Evolutionary conservation across 129 eudicot species (phyloP), one percentile per base, ranked within the genome.

Genomic region (Flaveria bidentis): DNA sequence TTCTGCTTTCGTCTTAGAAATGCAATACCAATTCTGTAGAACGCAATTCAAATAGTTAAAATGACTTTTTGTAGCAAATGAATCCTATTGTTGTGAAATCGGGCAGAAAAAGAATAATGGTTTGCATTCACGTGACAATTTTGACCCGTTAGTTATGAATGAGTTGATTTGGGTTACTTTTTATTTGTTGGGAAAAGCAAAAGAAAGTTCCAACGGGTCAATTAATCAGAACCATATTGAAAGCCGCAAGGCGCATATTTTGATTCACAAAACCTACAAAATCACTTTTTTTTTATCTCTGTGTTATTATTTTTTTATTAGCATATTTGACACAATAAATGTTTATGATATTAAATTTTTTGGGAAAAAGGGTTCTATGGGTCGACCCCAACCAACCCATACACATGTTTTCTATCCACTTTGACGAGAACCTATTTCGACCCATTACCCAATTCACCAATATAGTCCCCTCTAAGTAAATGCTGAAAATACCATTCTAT

Each of bases 11-110:
- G 92, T 86, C 73, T 92, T 92, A 46, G 92, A 86, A 62, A 79
- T 83, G 81, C 81, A 85, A 79, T 90, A 92, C 98, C 98, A 92
- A 55, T 90, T 88, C 98, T 92, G 88, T 17, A 52, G 9, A n/a
- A 67, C 49, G 11, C 9, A 41, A 26, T 36, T 22, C 63, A 61
- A 13, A 78, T 71, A 20, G 75, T 16, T 15, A 67, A 69, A n/a
- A 53, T 17, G 69, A 33, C 39, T 58, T 57, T 22, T 73, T 23
- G 25, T 58, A 18, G 56, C 41, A 44, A 22, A 23, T 20, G 16
- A 58, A 41, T 26, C 68, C 41, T 61, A 61, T 12, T 12, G 13
- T 61, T 18, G 41, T 72, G 36, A 70, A 61, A 33, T 9, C 25
- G 44, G 57, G 23, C 36, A 30, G 0, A 30, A 30, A 30, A 30